These are phyloP conservation scores for Choiromyces venosus DNA, from an alignment of 495 filamentous ascomycete species.

Conservation along the genomic window DNA sequence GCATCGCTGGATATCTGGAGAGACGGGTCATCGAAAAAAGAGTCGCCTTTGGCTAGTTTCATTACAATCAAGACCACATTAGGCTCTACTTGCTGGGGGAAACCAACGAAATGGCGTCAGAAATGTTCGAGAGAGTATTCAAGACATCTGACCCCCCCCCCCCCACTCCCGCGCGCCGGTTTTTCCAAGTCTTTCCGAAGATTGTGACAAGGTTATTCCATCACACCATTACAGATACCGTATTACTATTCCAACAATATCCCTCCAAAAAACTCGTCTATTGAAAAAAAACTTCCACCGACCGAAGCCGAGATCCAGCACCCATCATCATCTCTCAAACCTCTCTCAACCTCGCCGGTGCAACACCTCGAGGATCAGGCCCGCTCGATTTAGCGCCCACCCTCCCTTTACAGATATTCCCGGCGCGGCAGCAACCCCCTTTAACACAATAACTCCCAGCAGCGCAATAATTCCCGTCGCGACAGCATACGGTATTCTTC, in stretches of 20 bases:
- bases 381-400: constrained; percentile 28
- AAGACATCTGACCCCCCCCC: background rate
- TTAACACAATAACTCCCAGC: constrained; percentile 33
- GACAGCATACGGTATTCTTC: constrained; percentile 29
- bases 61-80: background rate
- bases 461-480: constrained; percentile 26
- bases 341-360: constrained; percentile 7
- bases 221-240: background rate
- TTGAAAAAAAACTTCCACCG: background rate
- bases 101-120: background rate
- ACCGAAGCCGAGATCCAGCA: background rate
- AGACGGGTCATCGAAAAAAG: too few relatives aligned
- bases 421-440: constrained; percentile 28
- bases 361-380: constrained; percentile 19
- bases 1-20: too few relatives aligned
- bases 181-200: background rate
- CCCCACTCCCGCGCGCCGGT: background rate
- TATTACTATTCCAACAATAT: background rate
- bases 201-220: background rate
- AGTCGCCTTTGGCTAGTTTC: background rate
- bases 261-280: background rate
- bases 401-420: constrained; percentile 27
- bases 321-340: background rate
- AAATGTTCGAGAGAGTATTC: background rate
- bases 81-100: background rate